These are phyloP conservation scores for Dictyostelium firmibasis DNA, from an alignment of 78 protist species.

Conservation along the genomic window DNA sequence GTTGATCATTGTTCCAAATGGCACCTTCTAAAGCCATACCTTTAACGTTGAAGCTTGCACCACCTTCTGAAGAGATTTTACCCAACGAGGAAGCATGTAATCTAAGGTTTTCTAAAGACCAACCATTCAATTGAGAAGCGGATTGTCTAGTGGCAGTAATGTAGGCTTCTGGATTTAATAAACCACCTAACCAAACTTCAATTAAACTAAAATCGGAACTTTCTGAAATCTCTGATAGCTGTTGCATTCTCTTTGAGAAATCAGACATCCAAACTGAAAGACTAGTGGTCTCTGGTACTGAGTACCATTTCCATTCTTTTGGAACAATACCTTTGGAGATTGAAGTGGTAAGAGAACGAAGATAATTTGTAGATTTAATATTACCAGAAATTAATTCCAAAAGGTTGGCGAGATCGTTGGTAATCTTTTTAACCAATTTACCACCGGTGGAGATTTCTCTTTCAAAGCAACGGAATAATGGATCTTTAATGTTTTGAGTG, in stretches of 20 bases:
- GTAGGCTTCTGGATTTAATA: conserved; percentile 95
- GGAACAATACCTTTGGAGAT: conserved; percentile 86
- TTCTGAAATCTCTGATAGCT: conserved; percentile 59
- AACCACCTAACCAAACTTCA: conserved; percentile 93
- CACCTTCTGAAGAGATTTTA: background rate
- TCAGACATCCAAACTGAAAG: conserved; percentile 87
- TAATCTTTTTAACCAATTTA: conserved; percentile 79
- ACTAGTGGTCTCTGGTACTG: conserved; percentile 66
- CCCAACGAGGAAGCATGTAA: conserved; percentile 50
- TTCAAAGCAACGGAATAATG: conserved; percentile 90
- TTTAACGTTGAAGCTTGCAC: conserved; percentile 13
- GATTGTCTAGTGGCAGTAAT: conserved; percentile 96
- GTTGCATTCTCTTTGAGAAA: conserved; percentile 86
- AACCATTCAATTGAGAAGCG: conserved; percentile 87
- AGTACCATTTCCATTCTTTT: conserved; percentile 86
- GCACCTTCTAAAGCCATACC: conserved; percentile 82
- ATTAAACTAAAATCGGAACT: background rate
- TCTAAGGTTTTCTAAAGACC: conserved; percentile 91
- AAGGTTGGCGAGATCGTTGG: conserved; percentile 72
- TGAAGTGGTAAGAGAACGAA: conserved; percentile 56
- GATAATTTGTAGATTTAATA: conserved; percentile 85
- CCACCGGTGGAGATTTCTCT: conserved; percentile 87
- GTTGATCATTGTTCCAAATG: conserved; percentile 10
- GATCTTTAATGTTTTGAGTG: conserved; percentile 81
- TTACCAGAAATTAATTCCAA: conserved; percentile 59